Conservation (phyloP, 2,329 filamentous ascomycete genomes). For the Arthrinium phaeospermum region DNA sequence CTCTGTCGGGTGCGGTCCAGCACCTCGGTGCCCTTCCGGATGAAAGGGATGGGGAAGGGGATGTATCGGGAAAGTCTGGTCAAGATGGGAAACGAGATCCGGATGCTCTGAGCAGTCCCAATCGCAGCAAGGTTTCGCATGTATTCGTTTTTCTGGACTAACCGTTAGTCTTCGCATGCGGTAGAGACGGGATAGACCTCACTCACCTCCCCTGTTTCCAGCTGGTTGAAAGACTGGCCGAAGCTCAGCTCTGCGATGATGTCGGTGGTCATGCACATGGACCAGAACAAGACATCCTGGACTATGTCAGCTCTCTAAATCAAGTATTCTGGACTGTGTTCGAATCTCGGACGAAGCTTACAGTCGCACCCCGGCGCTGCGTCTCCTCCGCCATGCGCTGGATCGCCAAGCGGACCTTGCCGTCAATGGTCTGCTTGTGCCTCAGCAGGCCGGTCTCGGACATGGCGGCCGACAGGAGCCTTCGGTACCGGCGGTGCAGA, state of each 20-base stretch:
- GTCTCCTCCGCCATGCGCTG: slow-evolving; percentile 52
- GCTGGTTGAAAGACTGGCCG: slow-evolving; percentile 58
- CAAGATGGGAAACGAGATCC: slow-evolving; percentile 37
- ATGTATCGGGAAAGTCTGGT: slow-evolving; percentile 31
- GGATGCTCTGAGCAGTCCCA: slow-evolving; percentile 31
- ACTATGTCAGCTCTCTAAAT: background rate
- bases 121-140: slow-evolving; percentile 43
- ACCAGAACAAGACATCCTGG: slow-evolving; percentile 59
- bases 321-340: slow-evolving; percentile 7
- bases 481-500: slow-evolving; percentile 46
- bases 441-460: slow-evolving; percentile 43
- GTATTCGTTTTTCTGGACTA: slow-evolving; percentile 47
- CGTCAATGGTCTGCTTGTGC: slow-evolving; percentile 41
- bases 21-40: slow-evolving; percentile 25
- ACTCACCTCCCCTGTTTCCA: slow-evolving; percentile 55
- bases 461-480: slow-evolving; percentile 48
- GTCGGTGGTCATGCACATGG: slow-evolving; percentile 59
- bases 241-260: slow-evolving; percentile 60
- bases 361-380: slow-evolving; percentile 34
- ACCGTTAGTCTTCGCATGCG: background rate
- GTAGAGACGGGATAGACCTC: background rate
- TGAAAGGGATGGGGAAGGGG: slow-evolving; percentile 30
- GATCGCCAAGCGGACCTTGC: slow-evolving; percentile 46
- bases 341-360: background rate
- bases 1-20: slow-evolving; percentile 31